Percentiles rank a stretch among this genome's conserved stretches.
phyloP scores from a whole-genome alignment of 1,139 yeast genomes.

The Zygosaccharomyces sapae region DNA sequence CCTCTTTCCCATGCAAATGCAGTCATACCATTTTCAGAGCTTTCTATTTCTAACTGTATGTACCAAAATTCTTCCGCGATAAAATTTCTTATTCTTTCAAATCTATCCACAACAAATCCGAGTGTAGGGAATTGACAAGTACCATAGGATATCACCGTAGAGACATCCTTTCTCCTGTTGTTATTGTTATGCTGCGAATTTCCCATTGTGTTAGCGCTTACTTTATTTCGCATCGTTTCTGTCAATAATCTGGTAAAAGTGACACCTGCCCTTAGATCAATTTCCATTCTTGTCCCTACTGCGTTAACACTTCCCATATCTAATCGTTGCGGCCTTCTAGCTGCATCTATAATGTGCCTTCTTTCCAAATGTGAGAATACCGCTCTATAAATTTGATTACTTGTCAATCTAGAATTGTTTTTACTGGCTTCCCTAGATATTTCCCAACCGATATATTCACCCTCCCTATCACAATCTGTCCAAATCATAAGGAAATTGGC shows the following conservation, averaged over 20 bases:
- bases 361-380: constrained; percentile 83
- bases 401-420: constrained; percentile 43
- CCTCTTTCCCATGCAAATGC: constrained; percentile 62
- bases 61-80: constrained; percentile 79
- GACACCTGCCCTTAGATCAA: constrained; percentile 86
- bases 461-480: constrained; percentile 99
- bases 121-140: constrained; percentile 96
- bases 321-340: constrained; percentile 57
- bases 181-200: constrained; percentile 22
- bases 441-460: constrained; percentile 93
- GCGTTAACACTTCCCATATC: constrained; percentile 76
- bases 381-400: constrained; percentile 60
- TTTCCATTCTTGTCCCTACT: constrained; percentile 77
- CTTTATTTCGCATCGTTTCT: constrained; percentile 32
- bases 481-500: constrained; percentile 77
- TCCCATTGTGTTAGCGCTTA: constrained; percentile 18
- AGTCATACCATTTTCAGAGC: constrained; percentile 30
- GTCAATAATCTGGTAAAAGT: constrained; percentile 71
- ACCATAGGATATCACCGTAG: constrained; percentile 65
- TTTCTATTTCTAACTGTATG: constrained; percentile 49
- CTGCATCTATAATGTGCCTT: constrained; percentile 70
- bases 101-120: constrained; percentile 95
- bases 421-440: constrained; percentile 62
- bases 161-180: constrained; percentile 22
- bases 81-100: constrained; percentile 67